Evolutionary conservation across 2,329 filamentous ascomycete species (phyloP), one percentile per base, ranked within the genome.

Genomic region (Didymella arachidicola): DNA sequence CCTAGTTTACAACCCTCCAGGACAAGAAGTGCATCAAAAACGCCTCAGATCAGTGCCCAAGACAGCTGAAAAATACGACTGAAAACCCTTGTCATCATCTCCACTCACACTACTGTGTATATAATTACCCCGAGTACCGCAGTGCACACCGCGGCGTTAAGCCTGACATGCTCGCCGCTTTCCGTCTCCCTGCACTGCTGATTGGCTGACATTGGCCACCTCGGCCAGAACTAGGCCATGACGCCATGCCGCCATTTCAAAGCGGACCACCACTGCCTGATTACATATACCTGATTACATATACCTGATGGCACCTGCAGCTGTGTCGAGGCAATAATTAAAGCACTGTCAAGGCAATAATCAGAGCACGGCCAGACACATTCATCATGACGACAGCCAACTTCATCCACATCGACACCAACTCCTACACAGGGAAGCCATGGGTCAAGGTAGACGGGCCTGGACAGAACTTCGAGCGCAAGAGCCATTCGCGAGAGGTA

Each of bases 361-460:
- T 6, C 12, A 27, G 10, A 19, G 26, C 12, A 39, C 27, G 38
- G 14, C 32, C 36, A 49, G 38, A 25, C 25, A 10, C 50, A 22
- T 10, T 68, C 64, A 82, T 65, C 38, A 87, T 87, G 85, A 87
- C 84, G n/a, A 84, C 82, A 19, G 80, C 81, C 36, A 75, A 69
- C 2, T 88, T 89, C 78, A 82, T 82, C 59, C 86, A 89, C 75
- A 86, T 89, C 62, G 87, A 89, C 70, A 78, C 81, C 1, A 67
- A 79, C 1, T 82, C 82, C 22, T 81, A 82, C 61, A 77, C 77
- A 64, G 75, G 74, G 18, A 86, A 86, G 69, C 84, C 87, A 1
- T 90, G 87, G 87, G 71, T 78, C 65, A 90, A 90, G 67, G 87
- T 90, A 38, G 87, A 90, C 69, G 82, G 81, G 0, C 82, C 83